These are phyloP conservation scores for Sporobolomyces phaffii DNA, from an alignment of 768 basidiomycete species.

Conservation along the genomic window DNA sequence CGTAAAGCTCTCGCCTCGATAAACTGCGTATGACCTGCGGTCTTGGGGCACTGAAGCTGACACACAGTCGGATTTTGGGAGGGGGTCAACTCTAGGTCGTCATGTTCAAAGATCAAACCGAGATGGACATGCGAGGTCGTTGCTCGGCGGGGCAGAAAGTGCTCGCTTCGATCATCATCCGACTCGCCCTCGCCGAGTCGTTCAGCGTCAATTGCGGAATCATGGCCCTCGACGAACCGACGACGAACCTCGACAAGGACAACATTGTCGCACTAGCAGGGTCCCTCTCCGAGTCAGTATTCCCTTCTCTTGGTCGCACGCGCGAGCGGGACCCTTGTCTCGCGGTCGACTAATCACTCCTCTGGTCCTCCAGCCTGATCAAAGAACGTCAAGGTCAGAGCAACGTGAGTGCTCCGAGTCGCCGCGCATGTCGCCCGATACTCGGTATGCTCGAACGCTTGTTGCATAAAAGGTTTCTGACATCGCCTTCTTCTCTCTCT, in stretches of 20 bases:
- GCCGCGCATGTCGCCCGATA: neutral
- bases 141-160: constrained; percentile 99
- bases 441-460: too few relatives aligned
- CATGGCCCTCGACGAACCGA: constrained; percentile 93
- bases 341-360: neutral
- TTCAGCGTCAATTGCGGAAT: constrained; percentile 98
- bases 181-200: constrained; percentile 91
- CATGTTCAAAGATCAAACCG: constrained; percentile 98
- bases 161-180: constrained; percentile 94
- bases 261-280: constrained; percentile 90
- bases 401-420: constrained; percentile 50
- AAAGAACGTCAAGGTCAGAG: constrained; percentile 79
- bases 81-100: too few relatives aligned
- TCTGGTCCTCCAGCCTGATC: constrained; percentile 78
- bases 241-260: constrained; percentile 90
- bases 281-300: constrained; percentile 77
- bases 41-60: neutral
- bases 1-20: constrained; percentile 48
- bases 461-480: neutral
- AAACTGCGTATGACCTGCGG: too few relatives aligned
- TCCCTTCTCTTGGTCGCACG: too few relatives aligned
- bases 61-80: neutral
- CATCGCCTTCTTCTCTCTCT: neutral
- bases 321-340: too few relatives aligned
- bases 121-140: constrained; percentile 99